A percentile compares a stretch with the other conserved stretches of the same genome.
These are phyloP conservation scores for Neopestalotiopsis clavispora DNA, from an alignment of 2,329 filamentous ascomycete species.

Conservation along the genomic window DNA sequence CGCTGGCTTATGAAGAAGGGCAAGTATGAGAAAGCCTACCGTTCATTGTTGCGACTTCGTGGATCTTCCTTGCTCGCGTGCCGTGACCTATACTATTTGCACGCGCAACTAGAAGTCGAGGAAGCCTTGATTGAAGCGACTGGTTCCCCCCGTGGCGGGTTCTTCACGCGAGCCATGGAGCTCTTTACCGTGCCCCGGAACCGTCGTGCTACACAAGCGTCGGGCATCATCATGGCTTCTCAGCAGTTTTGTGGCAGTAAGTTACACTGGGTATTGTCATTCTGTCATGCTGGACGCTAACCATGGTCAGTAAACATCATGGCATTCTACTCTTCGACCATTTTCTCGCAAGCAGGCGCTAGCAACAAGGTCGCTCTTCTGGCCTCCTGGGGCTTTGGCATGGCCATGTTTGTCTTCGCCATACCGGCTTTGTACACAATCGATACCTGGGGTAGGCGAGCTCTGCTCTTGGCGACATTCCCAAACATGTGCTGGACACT, in stretches of 20 bases:
- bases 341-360: slow-evolving; percentile 50
- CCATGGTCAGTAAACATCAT: slow-evolving; percentile 45
- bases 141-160: not conserved
- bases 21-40: slow-evolving; percentile 57
- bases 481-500: slow-evolving; percentile 68
- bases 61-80: slow-evolving; percentile 65
- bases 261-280: not conserved
- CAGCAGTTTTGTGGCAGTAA: slow-evolving; percentile 62
- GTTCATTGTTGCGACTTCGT: slow-evolving; percentile 60
- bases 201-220: slow-evolving; percentile 67
- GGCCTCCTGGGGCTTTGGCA: slow-evolving; percentile 49
- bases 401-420: slow-evolving; percentile 70
- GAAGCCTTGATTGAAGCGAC: slow-evolving; percentile 7
- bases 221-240: slow-evolving; percentile 70
- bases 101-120: slow-evolving; percentile 52
- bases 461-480: slow-evolving; percentile 68
- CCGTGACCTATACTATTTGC: slow-evolving; percentile 61
- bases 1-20: slow-evolving; percentile 70
- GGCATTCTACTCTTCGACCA: slow-evolving; percentile 52
- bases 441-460: slow-evolving; percentile 68
- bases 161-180: slow-evolving; percentile 38
- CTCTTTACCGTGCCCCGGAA: slow-evolving; percentile 63
- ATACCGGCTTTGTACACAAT: slow-evolving; percentile 71
- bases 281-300: not conserved
- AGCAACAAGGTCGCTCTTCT: slow-evolving; percentile 42